Evolutionary conservation across 306 rosid genomes (phyloP).

Genomic region (Prunus kanzakura): DNA sequence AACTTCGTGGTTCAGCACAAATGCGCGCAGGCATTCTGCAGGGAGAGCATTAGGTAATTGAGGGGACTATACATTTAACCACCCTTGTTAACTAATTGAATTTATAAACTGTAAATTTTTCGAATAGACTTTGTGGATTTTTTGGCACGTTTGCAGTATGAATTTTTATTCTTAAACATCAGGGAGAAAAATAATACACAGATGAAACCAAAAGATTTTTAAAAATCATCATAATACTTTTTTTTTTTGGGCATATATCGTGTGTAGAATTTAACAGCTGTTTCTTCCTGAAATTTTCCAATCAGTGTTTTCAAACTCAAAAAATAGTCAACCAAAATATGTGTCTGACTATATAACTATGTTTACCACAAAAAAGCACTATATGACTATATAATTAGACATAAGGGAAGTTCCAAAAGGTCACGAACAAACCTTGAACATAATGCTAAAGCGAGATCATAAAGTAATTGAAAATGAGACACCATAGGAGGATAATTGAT

Average conservation of each 20-base stretch:
- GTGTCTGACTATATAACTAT: not conserved
- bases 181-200: not conserved
- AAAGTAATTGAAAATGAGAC: conserved; percentile 94
- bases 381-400: not conserved
- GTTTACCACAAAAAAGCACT: not conserved
- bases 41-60: conserved; percentile 31
- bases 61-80: conserved; percentile 10
- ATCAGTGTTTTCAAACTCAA: not conserved
- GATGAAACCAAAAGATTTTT: not conserved
- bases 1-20: conserved; percentile 79
- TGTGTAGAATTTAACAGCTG: not conserved
- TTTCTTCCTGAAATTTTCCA: not conserved
- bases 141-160: not conserved
- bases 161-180: not conserved
- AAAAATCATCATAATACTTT: not conserved
- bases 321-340: not conserved
- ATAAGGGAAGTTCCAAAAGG: conserved; percentile 19
- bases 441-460: conserved; percentile 91
- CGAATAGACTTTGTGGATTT: not conserved
- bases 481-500: conserved; percentile 97
- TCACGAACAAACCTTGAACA: conserved; percentile 75
- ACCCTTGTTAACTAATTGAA: not conserved
- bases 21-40: conserved; percentile 58
- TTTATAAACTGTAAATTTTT: not conserved
- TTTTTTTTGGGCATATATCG: not conserved